Base-by-base conservation (phyloP, 805 yeast genomes). In the Metschnikowia continentalis region DNA sequence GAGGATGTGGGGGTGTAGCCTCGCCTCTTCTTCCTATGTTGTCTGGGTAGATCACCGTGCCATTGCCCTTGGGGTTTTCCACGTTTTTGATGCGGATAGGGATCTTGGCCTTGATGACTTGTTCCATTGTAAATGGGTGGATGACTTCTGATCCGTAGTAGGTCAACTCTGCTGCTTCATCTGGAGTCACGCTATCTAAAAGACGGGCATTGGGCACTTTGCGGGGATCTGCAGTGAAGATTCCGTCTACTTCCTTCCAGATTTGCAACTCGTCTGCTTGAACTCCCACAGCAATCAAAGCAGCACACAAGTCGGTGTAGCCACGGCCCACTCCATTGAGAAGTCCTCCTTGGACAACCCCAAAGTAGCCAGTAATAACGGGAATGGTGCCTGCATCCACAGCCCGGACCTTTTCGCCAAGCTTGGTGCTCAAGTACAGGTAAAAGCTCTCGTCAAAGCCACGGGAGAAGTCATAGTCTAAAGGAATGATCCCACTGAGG, bases 171-270 rank as follows among this genome's bases (percentile, higher is more conserved):
- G 98, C 94, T 4, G 99, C 99, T 73, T 94, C 99, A 65, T 94
- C 98, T 3, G 99, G 99, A 0, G 98, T 94, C 55, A 94, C 97
- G 48, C 90, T 82, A 51, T 83, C 81, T 56, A 94, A 76, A 47
- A 92, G 75, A 60, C 96, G 78, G 3, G 99, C 99, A 50, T 82
- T 83, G 35, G 90, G 86, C 30, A 94, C 98, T 62, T 94, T 94
- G 54, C 99, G 78, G 38, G 99, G 99, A 67, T 94, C 99, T 2
- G 99, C 99, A 0, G 98, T 91, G 75, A 94, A 94, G 37, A 94
- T 94, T 61, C 99, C 99, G 67, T 94, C 99, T 47, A 94, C 99
- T 74, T 94, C 99, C 63, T 94, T 94, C 99, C 99, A 94, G 46
- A 94, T 89, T 72, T 94, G 99, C 55, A 94, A 77, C 70, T 94